These are phyloP conservation scores for Bertia moriformis DNA, from an alignment of 2,329 filamentous ascomycete genomes.

Conservation along the genomic window DNA sequence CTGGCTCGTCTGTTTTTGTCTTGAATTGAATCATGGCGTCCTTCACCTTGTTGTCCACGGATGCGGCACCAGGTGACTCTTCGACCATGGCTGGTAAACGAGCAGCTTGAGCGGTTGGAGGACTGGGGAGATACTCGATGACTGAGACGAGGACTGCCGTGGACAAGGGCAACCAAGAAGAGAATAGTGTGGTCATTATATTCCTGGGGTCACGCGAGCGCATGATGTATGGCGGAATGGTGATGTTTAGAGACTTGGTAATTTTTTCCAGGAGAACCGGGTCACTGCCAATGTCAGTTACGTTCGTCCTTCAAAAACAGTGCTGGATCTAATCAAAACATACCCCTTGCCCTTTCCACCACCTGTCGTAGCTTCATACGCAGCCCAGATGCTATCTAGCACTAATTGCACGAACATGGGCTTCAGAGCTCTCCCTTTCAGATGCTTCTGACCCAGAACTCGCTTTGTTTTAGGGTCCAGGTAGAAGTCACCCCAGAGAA, in stretches of 20 bases:
- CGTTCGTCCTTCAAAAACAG: background rate
- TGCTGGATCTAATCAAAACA: background rate
- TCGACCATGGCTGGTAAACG: conserved; percentile 69
- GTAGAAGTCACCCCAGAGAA: conserved; percentile 94
- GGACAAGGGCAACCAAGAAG: conserved; percentile 80
- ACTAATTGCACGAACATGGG: conserved; percentile 97
- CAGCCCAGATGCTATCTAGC: conserved; percentile 88
- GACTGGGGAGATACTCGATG: conserved; percentile 80
- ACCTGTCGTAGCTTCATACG: conserved; percentile 79
- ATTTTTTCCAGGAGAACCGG: conserved; percentile 78
- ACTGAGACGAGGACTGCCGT: conserved; percentile 87
- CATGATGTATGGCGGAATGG: conserved; percentile 68
- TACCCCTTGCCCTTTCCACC: conserved; percentile 62
- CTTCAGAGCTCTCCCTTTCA: conserved; percentile 82
- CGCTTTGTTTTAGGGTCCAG: conserved; percentile 94
- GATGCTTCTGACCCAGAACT: conserved; percentile 74
- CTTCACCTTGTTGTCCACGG: conserved; percentile 55
- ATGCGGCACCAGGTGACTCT: conserved; percentile 60
- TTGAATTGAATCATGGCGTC: conserved; percentile 76
- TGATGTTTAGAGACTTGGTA: conserved; percentile 76
- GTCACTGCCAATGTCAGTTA: conserved; percentile 27
- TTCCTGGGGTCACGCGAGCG: conserved; percentile 72
- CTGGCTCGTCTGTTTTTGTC: conserved; percentile 52
- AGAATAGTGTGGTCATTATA: conserved; percentile 73
- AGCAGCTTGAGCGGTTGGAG: conserved; percentile 62